Conservation (phyloP, 805 yeast genomes). For the Candida maesae region DNA sequence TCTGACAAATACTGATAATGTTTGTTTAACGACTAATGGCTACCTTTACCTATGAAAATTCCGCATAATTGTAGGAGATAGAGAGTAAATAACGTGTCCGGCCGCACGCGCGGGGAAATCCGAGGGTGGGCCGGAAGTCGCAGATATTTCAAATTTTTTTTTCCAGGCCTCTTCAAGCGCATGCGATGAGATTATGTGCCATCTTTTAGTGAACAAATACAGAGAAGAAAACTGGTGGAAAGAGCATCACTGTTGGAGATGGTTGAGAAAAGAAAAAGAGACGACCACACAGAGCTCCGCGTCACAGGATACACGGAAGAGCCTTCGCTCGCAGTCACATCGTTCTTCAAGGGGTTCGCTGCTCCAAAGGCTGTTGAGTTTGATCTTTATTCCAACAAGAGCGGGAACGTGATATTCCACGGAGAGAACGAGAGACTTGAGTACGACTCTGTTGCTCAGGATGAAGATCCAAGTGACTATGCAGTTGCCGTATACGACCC, state of each 20-base stretch:
- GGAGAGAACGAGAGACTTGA: conserved; percentile 75
- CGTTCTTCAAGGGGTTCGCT: conserved; percentile 76
- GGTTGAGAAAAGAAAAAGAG: conserved; percentile 31
- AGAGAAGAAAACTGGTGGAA: no score
- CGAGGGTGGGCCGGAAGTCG: background rate
- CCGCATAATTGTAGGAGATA: no score
- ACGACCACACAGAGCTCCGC: conserved; percentile 38
- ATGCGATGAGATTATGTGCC: conserved; percentile 1
- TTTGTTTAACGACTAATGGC: background rate
- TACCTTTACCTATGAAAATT: background rate
- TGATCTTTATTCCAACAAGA: conserved; percentile 48
- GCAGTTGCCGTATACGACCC: conserved; percentile 79
- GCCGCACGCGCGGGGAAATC: no score
- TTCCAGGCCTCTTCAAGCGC: no score
- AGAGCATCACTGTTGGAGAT: background rate
- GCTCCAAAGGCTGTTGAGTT: conserved; percentile 58
- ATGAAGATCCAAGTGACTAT: conserved; percentile 43
- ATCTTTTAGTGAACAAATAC: background rate
- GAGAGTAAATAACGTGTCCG: no score
- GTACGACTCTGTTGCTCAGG: conserved; percentile 56
- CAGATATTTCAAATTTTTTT: background rate
- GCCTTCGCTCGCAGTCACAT: conserved; percentile 53
- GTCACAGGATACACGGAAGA: conserved; percentile 36
- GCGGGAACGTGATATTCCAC: conserved; percentile 51
- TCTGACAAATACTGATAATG: background rate